Conservation (phyloP, 2,329 filamentous ascomycete species). For the Cladosporium sp. region DNA sequence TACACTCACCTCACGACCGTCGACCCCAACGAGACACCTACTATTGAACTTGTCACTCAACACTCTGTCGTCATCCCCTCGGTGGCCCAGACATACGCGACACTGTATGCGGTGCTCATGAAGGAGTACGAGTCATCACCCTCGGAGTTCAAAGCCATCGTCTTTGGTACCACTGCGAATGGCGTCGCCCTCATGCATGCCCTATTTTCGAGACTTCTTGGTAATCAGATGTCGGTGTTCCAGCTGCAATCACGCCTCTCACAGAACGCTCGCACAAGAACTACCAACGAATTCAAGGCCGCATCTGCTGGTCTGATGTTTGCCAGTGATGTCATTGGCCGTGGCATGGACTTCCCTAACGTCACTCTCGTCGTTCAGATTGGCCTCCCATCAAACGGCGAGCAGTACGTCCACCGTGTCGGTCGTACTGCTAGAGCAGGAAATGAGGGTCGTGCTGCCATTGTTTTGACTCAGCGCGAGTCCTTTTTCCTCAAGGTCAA, state of each 20-base stretch:
- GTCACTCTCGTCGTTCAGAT: constrained; percentile 88
- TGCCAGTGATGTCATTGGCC: constrained; percentile 75
- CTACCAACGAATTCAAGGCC: constrained; percentile 49
- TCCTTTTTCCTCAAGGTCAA: constrained; percentile 55
- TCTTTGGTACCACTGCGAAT: constrained; percentile 52
- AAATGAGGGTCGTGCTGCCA: constrained; percentile 61
- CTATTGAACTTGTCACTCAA: constrained; percentile 53
- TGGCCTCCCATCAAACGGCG: constrained; percentile 55
- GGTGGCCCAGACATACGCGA: constrained; percentile 49
- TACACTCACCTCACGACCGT: constrained; percentile 49
- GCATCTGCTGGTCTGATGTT: constrained; percentile 53
- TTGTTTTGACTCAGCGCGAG: constrained; percentile 55
- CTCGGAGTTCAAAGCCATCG: constrained; percentile 48
- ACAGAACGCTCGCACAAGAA: constrained; percentile 46
- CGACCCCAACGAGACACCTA: constrained; percentile 48
- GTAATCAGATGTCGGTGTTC: constrained; percentile 42
- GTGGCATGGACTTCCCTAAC: constrained; percentile 96
- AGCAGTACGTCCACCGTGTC: constrained; percentile 86
- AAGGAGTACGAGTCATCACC: constrained; percentile 44
- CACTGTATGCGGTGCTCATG: constrained; percentile 49
- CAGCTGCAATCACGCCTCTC: constrained; percentile 49
- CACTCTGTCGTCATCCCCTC: constrained; percentile 45
- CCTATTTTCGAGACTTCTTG: constrained; percentile 39
- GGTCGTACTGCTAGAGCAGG: constrained; percentile 90
- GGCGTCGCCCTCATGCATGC: constrained; percentile 48